A percentile compares a stretch with the other conserved stretches of the same genome.
Conservation (phyloP, 805 yeast genomes). For the Blastobotrys mokoenaii region DNA sequence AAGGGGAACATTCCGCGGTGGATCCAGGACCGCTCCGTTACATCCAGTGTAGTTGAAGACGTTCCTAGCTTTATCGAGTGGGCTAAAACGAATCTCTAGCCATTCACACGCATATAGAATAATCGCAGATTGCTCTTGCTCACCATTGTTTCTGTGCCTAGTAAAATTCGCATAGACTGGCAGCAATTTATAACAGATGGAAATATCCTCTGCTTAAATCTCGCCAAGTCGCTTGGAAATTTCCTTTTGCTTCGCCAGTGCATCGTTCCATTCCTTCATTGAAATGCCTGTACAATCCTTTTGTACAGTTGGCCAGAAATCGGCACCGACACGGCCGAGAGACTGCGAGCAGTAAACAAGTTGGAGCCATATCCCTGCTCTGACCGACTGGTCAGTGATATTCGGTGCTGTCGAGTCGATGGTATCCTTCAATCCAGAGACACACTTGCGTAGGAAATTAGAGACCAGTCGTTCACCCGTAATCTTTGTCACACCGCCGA, state of each 20-base stretch:
- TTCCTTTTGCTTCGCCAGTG: conserved; percentile 37
- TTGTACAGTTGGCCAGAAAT: conserved; percentile 43
- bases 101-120: too few relatives aligned
- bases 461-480: conserved; percentile 18
- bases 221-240: conserved; percentile 15
- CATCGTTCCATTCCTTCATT: conserved; percentile 36
- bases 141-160: too few relatives aligned
- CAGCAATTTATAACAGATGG: too few relatives aligned
- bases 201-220: too few relatives aligned
- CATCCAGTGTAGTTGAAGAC: conserved; percentile 28
- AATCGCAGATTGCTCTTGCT: too few relatives aligned
- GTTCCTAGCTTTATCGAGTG: conserved; percentile 28
- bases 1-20: conserved; percentile 32
- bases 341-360: conserved; percentile 85
- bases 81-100: conserved; percentile 16
- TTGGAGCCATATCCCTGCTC: conserved; percentile 69
- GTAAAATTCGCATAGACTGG: too few relatives aligned
- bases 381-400: conserved; percentile 23
- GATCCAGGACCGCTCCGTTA: conserved; percentile 29
- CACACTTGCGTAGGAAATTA: conserved; percentile 23
- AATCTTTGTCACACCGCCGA: conserved; percentile 14
- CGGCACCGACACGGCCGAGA: conserved; percentile 59
- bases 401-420: conserved; percentile 21
- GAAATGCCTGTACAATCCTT: conserved; percentile 23
- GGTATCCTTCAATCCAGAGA: conserved; percentile 18